phyloP scores from a whole-genome alignment of 495 filamentous ascomycete genomes.

The Clohesyomyces aquaticus region DNA sequence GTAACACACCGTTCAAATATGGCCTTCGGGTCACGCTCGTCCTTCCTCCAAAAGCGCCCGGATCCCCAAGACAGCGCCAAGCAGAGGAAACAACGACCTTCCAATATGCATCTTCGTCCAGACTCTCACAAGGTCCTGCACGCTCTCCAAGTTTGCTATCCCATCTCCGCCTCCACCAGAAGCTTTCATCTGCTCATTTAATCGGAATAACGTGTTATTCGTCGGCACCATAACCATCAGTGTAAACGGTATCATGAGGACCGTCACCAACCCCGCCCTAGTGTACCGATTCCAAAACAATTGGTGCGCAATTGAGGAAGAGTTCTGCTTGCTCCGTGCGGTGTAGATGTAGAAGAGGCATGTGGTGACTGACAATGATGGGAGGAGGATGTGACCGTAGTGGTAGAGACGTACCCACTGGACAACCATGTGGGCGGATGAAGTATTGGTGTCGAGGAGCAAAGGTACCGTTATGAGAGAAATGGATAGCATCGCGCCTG shows the following conservation, averaged over 20 bases:
- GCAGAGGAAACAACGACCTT: too few relatives aligned
- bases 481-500: constrained; percentile 44
- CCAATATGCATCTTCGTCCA: too few relatives aligned
- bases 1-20: too few relatives aligned
- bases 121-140: too few relatives aligned
- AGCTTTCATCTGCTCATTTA: constrained; percentile 30
- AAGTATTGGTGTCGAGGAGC: constrained; percentile 42
- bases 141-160: too few relatives aligned
- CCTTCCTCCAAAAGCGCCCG: too few relatives aligned
- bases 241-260: constrained; percentile 46
- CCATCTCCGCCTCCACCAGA: too few relatives aligned
- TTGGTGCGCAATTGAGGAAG: neutral
- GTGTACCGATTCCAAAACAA: constrained; percentile 29
- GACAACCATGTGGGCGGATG: constrained; percentile 31
- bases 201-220: constrained; percentile 42
- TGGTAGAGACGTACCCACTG: constrained; percentile 43
- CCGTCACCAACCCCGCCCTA: constrained; percentile 30
- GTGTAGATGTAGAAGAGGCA: constrained; percentile 36
- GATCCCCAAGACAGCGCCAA: too few relatives aligned
- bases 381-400: constrained; percentile 43
- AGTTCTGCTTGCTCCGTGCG: constrained; percentile 5
- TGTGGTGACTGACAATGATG: constrained; percentile 36
- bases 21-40: too few relatives aligned
- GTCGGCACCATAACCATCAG: constrained; percentile 45
- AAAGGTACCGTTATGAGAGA: constrained; percentile 41